These are phyloP conservation scores for Wickerhamomyces silvicola DNA, from an alignment of 805 yeast species.

Conservation along the genomic window DNA sequence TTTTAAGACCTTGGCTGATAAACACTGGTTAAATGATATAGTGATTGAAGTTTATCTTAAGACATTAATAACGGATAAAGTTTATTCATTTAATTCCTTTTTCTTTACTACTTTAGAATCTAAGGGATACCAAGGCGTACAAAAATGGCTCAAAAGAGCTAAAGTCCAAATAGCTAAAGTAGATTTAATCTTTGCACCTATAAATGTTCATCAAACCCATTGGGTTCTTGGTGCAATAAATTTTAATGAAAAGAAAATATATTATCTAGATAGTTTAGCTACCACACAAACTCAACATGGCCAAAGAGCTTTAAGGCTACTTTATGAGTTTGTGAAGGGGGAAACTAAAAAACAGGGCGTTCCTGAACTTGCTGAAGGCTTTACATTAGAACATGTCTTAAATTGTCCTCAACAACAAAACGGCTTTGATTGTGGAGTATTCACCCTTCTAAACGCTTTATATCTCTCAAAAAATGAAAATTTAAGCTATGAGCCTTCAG, in stretches of 20 bases:
- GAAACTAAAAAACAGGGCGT: constrained; percentile 53
- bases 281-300: constrained; percentile 31
- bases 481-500: constrained; percentile 54
- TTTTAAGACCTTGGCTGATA: constrained; percentile 59
- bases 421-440: constrained; percentile 94
- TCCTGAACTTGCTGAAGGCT: constrained; percentile 26
- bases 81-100: constrained; percentile 81
- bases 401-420: constrained; percentile 82
- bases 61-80: constrained; percentile 25
- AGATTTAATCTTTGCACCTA: constrained; percentile 71
- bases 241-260: constrained; percentile 48
- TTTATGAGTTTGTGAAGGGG: constrained; percentile 56
- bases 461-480: constrained; percentile 46
- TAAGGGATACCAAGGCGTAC: constrained; percentile 77
- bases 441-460: constrained; percentile 72
- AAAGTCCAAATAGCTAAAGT: constrained; percentile 58
- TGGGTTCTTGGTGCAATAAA: constrained; percentile 89
- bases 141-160: constrained; percentile 77
- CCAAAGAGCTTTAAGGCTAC: constrained; percentile 33
- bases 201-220: constrained; percentile 77
- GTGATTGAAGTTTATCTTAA: constrained; percentile 77
- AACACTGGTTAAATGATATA: constrained; percentile 86
- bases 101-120: constrained; percentile 67
- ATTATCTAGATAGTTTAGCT: constrained; percentile 75
- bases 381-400: constrained; percentile 23